Base-by-base conservation (phyloP, 352 stramenopile genomes). In the Phytophthora podocarpi region DNA sequence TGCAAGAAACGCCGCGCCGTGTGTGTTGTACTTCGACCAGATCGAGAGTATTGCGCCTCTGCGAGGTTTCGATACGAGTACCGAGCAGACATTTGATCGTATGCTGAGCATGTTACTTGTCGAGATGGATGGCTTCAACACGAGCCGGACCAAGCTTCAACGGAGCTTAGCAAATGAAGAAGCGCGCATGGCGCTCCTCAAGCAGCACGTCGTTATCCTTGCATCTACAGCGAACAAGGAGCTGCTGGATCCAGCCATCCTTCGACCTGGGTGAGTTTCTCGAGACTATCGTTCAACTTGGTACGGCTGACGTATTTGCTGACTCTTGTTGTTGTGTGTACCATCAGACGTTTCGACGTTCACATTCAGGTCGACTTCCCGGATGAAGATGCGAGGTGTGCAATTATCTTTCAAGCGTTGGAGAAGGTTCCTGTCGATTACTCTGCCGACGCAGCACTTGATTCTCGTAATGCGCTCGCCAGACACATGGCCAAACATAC, bases 21-120 rank as follows among this genome's bases (percentile, higher is more conserved):
- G 91, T 54, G 78, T 97, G 18, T 54, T 97, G n/a, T 95, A 96
- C 62, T 94, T 98, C 35, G 91, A 98, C 55, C 91, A 98, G 56
- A 96, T 97, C 41, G 91, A 97, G 58, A 91, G 81, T 28, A 85
- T 97, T 42, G 91, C 89, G 1, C 85, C 89, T 1, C 57, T 91
- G 6, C 80, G 91, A 54, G 91, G 91, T 12, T 97, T 97, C 50
- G 90, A 97, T 41, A 95, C 89, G 4, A 97, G 84, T 46, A 96
- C 89, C 0, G 91, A 97, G 64, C 90, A 97, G 67, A 97, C 91
- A 2, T 97, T 97, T 51, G 91, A 97, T 59, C 88, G 91, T 2
- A 82, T 97, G 57, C 59, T 97, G 56, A 96, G 87, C 46, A 95
- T 92, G 75, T 71, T 97, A 31, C 76, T 97, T 20, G 78, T 96